Evolutionary conservation across 345 rosid species (phyloP).

Genomic region (Populus ilicifolia): DNA sequence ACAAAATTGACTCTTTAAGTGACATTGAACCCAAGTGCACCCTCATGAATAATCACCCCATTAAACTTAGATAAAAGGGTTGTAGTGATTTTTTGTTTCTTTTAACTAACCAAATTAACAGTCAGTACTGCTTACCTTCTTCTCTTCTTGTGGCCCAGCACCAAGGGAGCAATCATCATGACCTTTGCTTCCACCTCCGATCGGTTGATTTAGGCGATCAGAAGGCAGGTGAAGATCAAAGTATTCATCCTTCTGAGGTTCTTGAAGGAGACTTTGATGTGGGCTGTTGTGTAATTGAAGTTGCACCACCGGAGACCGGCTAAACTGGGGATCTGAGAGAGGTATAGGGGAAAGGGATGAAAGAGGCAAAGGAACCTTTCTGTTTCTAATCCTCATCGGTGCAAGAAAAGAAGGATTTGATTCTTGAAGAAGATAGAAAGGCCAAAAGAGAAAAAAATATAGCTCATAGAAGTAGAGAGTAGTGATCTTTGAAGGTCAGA

Average conservation of each 20-base stretch:
- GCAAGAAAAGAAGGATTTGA: conserved; percentile 9
- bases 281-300: conserved; percentile 24
- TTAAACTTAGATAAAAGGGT: not conserved
- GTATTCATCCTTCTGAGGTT: not conserved
- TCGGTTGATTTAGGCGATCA: conserved; percentile 40
- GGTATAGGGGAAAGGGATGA: conserved; percentile 75
- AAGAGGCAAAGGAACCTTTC: conserved; percentile 67
- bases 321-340: conserved; percentile 70
- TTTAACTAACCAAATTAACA: conserved; percentile 33
- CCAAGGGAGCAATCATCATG: conserved; percentile 10
- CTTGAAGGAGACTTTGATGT: conserved; percentile 8
- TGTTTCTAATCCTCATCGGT: conserved; percentile 93
- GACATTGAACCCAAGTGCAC: conserved; percentile 42
- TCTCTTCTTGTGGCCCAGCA: conserved; percentile 4
- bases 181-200: conserved; percentile 24
- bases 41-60: conserved; percentile 1
- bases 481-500: conserved; percentile 21
- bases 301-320: conserved; percentile 54
- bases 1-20: conserved; percentile 3
- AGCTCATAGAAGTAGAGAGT: not conserved
- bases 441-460: not conserved
- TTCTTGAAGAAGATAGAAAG: not conserved
- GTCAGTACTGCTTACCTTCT: conserved; percentile 19
- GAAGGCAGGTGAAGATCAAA: conserved; percentile 22
- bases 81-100: conserved; percentile 1